Base-by-base conservation (phyloP, 495 filamentous ascomycete species). In the Tuber calosporum region DNA sequence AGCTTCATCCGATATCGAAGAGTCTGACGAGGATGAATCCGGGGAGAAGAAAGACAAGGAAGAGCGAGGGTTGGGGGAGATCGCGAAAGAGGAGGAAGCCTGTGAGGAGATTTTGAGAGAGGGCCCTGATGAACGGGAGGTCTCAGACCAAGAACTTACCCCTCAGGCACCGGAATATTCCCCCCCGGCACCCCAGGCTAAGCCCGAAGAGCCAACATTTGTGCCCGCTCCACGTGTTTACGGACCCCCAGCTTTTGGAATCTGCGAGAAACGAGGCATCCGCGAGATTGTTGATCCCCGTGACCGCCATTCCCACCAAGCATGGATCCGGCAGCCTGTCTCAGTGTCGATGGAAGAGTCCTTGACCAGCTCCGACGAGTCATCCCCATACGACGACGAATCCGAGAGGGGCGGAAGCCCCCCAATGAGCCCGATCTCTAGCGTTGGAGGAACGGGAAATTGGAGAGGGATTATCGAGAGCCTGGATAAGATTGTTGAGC, bases 181-280 rank as follows among this genome's bases (percentile, higher is more conserved):
- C 30, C 53, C 53, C 53, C 11, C 26, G 26, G 26, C 11, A 26
- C 45, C 22, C 53, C 53, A 19, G 26, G 11, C 26, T 62, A 62
- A 62, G 13, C 53, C 13, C 13, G 53, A 62, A 19, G 26, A 34
- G 26, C 26, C 53, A 7, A 26, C 26, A 34, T 69, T 73, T 41
- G 70, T 67, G 17, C 53, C 70, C n/a, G 74, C 74, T 8, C 74
- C 76, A 39, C 76, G 76, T 22, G 68, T 71, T 0, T 71, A 69
- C 30, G 73, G 74, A 15, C 77, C 68, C 70, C 76, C 76, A 45
- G 68, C 76, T 26, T 77, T 78, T 70, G 75, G 76, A 37, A 78
- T 78, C 68, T 77, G 76, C 71, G 74, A 78, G 75, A 78, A 78
- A 71, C 70, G 30, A 70, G 77, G 76, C 70, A 71, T 77, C 58